Evolutionary conservation across 371 early-diverging fungal genomes (phyloP).

Genomic region (Rhizopus stolonifer): DNA sequence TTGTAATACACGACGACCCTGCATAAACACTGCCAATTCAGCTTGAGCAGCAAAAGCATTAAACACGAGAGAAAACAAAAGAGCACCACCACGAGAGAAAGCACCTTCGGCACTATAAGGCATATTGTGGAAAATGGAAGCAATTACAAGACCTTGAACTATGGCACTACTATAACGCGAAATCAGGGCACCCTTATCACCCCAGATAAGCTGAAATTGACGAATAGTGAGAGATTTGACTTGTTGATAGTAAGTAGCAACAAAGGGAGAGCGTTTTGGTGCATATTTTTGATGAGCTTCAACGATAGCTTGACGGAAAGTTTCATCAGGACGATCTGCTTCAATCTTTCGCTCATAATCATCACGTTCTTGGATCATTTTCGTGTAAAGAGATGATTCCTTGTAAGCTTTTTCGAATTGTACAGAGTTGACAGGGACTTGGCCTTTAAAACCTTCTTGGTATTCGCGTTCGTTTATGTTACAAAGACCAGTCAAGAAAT

Average conservation of each 20-base stretch:
- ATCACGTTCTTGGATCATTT: conserved; percentile 40
- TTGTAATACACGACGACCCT: conserved; percentile 64
- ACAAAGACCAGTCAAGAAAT: conserved; percentile 75
- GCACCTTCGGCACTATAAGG: conserved; percentile 56
- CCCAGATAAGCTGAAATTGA: conserved; percentile 58
- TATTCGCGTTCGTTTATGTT: conserved; percentile 62
- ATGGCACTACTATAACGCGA: conserved; percentile 62
- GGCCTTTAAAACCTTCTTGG: conserved; percentile 52
- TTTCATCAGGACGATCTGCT: conserved; percentile 40
- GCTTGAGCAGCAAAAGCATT: conserved; percentile 60
- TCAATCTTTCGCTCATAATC: conserved; percentile 44
- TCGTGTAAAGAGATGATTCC: conserved; percentile 33
- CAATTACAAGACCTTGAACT: conserved; percentile 69
- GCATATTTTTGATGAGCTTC: conserved; percentile 61
- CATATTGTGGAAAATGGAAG: conserved; percentile 64
- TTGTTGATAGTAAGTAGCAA: conserved; percentile 64
- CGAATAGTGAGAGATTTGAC: conserved; percentile 61
- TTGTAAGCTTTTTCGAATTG: conserved; percentile 56
- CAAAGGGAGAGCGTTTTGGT: conserved; percentile 56
- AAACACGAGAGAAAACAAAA: conserved; percentile 62
- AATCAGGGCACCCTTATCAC: conserved; percentile 50
- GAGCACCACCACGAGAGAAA: conserved; percentile 75
- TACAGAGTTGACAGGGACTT: conserved; percentile 49
- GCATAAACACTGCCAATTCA: conserved; percentile 56
- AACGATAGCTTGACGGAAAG: conserved; percentile 56